Evolutionary conservation across 1,284 basidiomycete genomes (phyloP), one percentile per base, ranked within the genome.

Genomic region (Xanthoconium separans): DNA sequence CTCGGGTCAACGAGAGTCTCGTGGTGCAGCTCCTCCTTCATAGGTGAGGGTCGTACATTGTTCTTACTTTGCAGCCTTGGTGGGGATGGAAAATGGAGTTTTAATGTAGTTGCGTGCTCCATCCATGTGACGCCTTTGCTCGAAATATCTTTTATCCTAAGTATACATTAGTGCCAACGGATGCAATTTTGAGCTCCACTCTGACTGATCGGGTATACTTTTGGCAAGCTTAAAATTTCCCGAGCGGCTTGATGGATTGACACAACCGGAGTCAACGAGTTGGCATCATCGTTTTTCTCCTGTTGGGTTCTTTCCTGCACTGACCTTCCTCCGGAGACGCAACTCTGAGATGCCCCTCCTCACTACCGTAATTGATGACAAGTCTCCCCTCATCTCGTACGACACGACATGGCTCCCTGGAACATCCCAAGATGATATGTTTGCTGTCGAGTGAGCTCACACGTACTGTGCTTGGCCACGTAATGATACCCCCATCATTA

Each of bases 321-420:
- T 18, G 16, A 41, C 37, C 10, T 24, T 27, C 47, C 22, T 27
- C 31, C 10, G 10, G 27, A 16, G 34, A 2, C 6, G 1, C 31
- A 13, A 34, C n/a, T 4, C 36, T 11, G 22, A 40, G 49, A 70
- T 70, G 66, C 53, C 66, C 29, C 30, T 61, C 16, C 55, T 65
- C 41, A 61, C 64, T 8, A 59, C 47, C 11, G 53, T 67, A 12
- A 58, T 69, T 9, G 66, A 67, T 29, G 67, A 68, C 54, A 70
- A 70, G 54, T 68, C 66, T 2, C 68, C 65, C 33, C 54, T 68
- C 47, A 70, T 70, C 45, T 34, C 39, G 2, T 67, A 70, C 13
- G 69, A 67, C 37, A 2, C 46, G 3, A 58, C 58, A 6, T 68
- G 68, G 69, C 29, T 51, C 29, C 53, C 62, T 2, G 69, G 66